These are phyloP conservation scores for Elongisporangium undulatum DNA, from an alignment of 352 stramenopile genomes.

Conservation along the genomic window DNA sequence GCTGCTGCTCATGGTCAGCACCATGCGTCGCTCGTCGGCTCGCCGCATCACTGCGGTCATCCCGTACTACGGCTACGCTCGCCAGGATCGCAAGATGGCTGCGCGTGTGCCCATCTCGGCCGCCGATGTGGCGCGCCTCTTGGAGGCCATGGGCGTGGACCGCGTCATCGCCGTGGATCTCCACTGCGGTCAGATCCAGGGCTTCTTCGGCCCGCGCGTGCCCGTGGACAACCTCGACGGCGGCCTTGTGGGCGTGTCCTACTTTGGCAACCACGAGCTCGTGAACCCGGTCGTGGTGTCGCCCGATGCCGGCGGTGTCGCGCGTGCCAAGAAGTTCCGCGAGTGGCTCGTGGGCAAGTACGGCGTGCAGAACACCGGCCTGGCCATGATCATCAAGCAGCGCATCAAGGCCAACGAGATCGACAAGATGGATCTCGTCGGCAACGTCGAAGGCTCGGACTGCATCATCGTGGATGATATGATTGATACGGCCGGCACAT, in stretches of 20 bases:
- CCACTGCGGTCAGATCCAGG: constrained; percentile 90
- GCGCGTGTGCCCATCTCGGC: constrained; percentile 98
- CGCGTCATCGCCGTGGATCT: constrained; percentile 86
- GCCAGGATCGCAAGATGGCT: constrained; percentile 87
- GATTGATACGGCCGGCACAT: constrained; percentile 99
- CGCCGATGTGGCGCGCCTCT: constrained; percentile 77
- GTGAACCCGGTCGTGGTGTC: constrained; percentile 99
- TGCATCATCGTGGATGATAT: constrained; percentile 99
- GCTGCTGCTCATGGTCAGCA: constrained; percentile 97
- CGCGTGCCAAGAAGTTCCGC: constrained; percentile 99
- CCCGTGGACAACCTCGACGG: constrained; percentile 99
- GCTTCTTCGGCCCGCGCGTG: constrained; percentile 98
- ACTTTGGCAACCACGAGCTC: constrained; percentile 96
- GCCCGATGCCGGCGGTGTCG: constrained; percentile 98
- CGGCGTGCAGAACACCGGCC: constrained; percentile 94
- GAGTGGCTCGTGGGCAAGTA: constrained; percentile 98
- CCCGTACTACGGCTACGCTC: constrained; percentile 93
- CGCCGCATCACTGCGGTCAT: constrained; percentile 99
- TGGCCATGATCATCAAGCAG: constrained; percentile 99
- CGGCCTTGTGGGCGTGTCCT: constrained; percentile 92
- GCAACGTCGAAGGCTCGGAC: constrained; percentile 97
- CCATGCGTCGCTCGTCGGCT: constrained; percentile 96
- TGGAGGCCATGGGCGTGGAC: constrained; percentile 87
- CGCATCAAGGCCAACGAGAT: constrained; percentile 96
- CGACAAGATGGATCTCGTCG: constrained; percentile 99